Percentiles rank a stretch among this genome's conserved stretches.
Evolutionary conservation across 1,284 basidiomycete genomes (phyloP).

Genomic region (Stygiomarasmius scandens): DNA sequence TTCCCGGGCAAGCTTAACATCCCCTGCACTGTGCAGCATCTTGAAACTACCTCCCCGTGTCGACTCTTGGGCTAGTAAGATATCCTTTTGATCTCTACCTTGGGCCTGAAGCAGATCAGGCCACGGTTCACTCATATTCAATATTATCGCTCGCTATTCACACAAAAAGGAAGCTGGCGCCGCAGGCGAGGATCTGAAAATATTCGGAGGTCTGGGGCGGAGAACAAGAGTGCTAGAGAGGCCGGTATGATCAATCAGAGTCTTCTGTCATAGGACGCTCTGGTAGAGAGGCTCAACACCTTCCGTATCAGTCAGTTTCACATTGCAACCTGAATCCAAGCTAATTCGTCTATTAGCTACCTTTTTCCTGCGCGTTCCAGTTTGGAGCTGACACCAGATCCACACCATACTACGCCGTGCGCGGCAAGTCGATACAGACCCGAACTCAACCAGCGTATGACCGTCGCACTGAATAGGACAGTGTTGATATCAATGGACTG

Average conservation of each 20-base stretch:
- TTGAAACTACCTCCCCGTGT: no score
- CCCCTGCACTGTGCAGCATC: no score
- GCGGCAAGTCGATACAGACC: slow-evolving; percentile 96
- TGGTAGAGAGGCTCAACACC: slow-evolving; percentile 92
- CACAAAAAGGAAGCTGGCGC: slow-evolving; percentile 81
- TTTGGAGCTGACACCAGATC: slow-evolving; percentile 97
- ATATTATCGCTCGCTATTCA: slow-evolving; percentile 96
- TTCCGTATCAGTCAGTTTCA: slow-evolving; percentile 85
- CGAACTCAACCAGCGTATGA: slow-evolving; percentile 92
- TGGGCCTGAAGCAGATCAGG: no score
- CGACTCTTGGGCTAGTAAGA: no score
- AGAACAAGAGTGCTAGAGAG: slow-evolving; percentile 93
- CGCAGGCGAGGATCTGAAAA: slow-evolving; percentile 95
- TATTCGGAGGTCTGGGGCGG: slow-evolving; percentile 94
- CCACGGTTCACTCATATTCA: slow-evolving; percentile 96
- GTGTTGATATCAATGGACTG: slow-evolving; percentile 74
- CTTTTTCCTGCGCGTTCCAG: slow-evolving; percentile 89
- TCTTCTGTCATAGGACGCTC: slow-evolving; percentile 90
- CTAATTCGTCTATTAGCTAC: slow-evolving; percentile 96
- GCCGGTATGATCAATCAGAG: slow-evolving; percentile 99
- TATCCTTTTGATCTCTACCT: no score
- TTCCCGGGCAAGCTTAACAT: no score
- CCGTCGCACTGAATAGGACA: slow-evolving; percentile 68
- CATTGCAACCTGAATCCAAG: slow-evolving; percentile 68
- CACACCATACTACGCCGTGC: slow-evolving; percentile 95